These are phyloP conservation scores for Yamagishiella unicocca DNA, from an alignment of 139 green algal genomes.

Conservation along the genomic window DNA sequence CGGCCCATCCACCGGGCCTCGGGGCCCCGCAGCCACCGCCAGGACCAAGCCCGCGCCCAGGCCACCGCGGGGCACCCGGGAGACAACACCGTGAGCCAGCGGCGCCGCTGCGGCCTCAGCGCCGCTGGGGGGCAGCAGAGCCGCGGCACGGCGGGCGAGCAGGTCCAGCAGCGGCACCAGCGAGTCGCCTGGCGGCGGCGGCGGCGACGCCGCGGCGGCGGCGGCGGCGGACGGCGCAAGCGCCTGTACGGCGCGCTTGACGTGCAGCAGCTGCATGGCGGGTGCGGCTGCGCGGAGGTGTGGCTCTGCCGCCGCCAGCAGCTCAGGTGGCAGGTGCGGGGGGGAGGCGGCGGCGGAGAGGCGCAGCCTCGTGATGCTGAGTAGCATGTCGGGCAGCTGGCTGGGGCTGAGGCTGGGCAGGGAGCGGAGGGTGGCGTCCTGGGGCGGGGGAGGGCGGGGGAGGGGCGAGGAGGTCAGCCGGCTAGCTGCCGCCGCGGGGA, in stretches of 20 bases:
- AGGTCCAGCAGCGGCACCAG: background rate
- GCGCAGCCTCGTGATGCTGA: background rate
- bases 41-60: background rate
- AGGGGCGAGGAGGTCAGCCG: background rate
- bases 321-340: background rate
- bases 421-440: background rate
- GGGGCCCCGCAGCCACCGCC: background rate
- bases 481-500: too few relatives aligned
- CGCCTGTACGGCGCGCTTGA: conserved; percentile 20
- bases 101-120: background rate
- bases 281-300: background rate
- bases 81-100: background rate
- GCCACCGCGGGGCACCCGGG: background rate
- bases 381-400: background rate
- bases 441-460: background rate
- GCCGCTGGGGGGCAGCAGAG: conserved; percentile 18
- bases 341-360: background rate
- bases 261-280: background rate
- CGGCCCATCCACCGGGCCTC: background rate
- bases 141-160: background rate
- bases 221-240: background rate
- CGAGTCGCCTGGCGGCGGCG: background rate
- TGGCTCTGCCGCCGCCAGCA: conserved; percentile 18
- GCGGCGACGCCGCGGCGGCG: background rate
- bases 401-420: background rate